Percentiles rank a stretch among this genome's conserved stretches.
phyloP scores from a whole-genome alignment of 306 rosid genomes.

The Ormosia emarginata region DNA sequence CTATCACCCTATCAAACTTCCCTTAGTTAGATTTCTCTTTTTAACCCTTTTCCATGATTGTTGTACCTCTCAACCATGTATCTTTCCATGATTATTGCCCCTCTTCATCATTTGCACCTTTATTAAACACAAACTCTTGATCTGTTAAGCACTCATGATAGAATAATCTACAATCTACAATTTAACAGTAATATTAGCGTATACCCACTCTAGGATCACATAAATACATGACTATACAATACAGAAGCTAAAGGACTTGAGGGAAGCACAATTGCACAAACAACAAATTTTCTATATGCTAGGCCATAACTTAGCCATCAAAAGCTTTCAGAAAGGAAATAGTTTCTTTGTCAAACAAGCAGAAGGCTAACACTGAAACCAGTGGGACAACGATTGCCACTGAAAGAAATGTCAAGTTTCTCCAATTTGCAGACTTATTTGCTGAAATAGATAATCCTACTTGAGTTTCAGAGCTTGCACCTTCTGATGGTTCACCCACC shows the following conservation, averaged over 20 bases:
- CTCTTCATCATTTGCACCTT: background rate
- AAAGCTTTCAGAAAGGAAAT: conserved; percentile 26
- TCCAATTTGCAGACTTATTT: conserved; percentile 29
- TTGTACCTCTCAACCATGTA: background rate
- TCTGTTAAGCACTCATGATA: background rate
- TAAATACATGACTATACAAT: conserved; percentile 18
- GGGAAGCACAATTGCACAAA: conserved; percentile 24
- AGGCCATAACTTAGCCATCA: conserved; percentile 18
- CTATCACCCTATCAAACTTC: background rate
- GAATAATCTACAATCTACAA: conserved; percentile 23
- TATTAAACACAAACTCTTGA: conserved; percentile 17
- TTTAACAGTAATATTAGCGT: background rate
- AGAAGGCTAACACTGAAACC: conserved; percentile 33
- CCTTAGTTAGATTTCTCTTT: background rate
- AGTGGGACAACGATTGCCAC: conserved; percentile 40
- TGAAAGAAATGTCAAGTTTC: conserved; percentile 24
- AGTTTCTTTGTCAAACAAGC: conserved; percentile 39
- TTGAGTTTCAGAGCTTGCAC: conserved; percentile 23
- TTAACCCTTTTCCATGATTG: background rate
- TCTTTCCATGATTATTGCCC: background rate
- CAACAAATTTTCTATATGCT: conserved; percentile 16
- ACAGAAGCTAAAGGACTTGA: conserved; percentile 6
- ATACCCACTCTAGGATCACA: conserved; percentile 20
- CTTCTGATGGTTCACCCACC: conserved; percentile 55
- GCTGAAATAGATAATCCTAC: conserved; percentile 28